Percentiles rank a stretch among this genome's conserved stretches.
Conservation (phyloP, 306 rosid genomes). For the Pyrus pyrifolia region DNA sequence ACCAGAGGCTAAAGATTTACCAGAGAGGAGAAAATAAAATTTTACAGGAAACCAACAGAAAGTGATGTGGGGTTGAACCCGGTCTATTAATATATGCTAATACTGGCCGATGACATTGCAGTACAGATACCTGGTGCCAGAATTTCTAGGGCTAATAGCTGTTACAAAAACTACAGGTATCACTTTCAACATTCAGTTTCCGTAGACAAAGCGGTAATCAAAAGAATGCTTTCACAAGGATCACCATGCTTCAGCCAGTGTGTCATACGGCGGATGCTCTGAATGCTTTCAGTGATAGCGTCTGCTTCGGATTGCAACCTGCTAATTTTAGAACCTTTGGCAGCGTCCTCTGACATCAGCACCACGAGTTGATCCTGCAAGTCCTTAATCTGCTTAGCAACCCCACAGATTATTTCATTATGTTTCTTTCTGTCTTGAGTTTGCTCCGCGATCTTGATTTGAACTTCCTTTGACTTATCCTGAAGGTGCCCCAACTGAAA, state of each 20-base stretch:
- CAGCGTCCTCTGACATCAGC: not conserved
- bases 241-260: not conserved
- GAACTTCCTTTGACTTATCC: not conserved
- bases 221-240: too few species aligned
- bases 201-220: not conserved
- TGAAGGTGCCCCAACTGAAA: constrained; percentile 1
- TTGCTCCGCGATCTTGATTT: not conserved
- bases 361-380: not conserved
- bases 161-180: not conserved
- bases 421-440: not conserved
- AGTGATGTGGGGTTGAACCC: not conserved
- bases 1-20: not conserved
- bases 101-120: not conserved
- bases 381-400: not conserved
- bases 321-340: not conserved
- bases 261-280: not conserved
- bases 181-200: not conserved
- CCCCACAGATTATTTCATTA: not conserved
- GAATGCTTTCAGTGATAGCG: not conserved
- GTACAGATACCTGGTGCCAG: not conserved
- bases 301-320: not conserved
- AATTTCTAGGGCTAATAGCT: not conserved
- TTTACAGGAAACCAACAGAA: not conserved
- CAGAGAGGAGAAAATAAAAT: not conserved
- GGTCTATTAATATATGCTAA: not conserved